Evolutionary conservation across 2,329 filamentous ascomycete genomes (phyloP).

Genomic region (Bipolaris oryzae): DNA sequence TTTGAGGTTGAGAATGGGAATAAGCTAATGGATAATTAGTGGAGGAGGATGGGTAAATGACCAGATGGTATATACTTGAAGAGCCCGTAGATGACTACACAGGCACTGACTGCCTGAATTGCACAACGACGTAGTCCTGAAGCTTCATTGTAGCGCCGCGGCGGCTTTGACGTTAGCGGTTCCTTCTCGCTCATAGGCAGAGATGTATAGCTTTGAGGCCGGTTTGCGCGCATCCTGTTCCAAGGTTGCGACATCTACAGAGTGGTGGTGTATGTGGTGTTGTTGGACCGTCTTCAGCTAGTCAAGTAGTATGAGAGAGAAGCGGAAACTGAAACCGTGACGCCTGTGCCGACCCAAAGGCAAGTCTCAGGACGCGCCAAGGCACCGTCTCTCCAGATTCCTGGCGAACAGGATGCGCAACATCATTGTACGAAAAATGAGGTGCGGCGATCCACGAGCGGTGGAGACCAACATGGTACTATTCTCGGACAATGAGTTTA

Average conservation of each 20-base stretch:
- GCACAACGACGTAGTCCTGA: constrained; percentile 19
- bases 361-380: not conserved
- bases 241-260: constrained; percentile 33
- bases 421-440: not conserved
- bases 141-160: constrained; percentile 19
- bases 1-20: constrained; percentile 22
- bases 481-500: not conserved
- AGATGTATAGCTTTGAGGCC: constrained; percentile 32
- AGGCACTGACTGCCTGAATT: constrained; percentile 24
- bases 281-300: not conserved
- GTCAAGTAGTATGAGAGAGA: not conserved
- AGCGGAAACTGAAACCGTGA: constrained; percentile 1
- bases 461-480: not conserved
- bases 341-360: not conserved
- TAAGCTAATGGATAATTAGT: constrained; percentile 27
- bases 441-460: not conserved
- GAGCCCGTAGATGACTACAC: constrained; percentile 33
- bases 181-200: constrained; percentile 44
- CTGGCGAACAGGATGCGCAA: not conserved
- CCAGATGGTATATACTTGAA: constrained; percentile 25
- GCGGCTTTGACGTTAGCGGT: constrained; percentile 23
- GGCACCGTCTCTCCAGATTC: not conserved
- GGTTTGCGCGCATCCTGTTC: constrained; percentile 36
- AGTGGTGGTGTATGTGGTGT: not conserved
- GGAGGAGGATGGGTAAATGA: not conserved